These are phyloP conservation scores for Lecanosticta acicola DNA, from an alignment of 2,329 filamentous ascomycete species.

Conservation along the genomic window DNA sequence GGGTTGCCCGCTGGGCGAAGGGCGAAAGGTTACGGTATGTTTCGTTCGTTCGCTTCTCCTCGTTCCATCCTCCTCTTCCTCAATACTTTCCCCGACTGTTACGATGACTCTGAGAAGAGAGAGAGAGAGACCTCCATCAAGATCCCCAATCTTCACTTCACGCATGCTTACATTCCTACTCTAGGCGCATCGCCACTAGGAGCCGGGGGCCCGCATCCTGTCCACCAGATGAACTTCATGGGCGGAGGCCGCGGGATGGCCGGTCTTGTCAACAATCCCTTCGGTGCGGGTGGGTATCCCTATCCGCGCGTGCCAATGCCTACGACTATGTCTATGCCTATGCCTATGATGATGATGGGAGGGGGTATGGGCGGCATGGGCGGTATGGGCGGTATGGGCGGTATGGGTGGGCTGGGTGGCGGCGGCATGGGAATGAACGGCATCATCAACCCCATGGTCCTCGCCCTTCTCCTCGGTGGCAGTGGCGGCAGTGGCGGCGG, in stretches of 20 bases:
- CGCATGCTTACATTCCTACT: conserved; percentile 1
- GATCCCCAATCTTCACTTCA: not conserved
- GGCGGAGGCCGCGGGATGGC: not conserved
- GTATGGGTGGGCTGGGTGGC: not conserved
- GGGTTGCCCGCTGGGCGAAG: not conserved
- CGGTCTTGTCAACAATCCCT: conserved; percentile 7
- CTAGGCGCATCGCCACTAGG: conserved; percentile 13
- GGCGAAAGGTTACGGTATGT: not conserved
- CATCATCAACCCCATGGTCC: not conserved
- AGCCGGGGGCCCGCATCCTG: conserved; percentile 11
- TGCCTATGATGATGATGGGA: conserved; percentile 1
- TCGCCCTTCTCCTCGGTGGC: not conserved
- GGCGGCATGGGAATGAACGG: not conserved
- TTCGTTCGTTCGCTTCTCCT: not conserved
- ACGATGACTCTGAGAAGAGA: too few species aligned
- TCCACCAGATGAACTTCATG: conserved; percentile 20
- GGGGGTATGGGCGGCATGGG: conserved; percentile 10
- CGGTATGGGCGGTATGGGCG: not conserved
- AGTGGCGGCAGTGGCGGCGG: not conserved
- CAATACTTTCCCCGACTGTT: not conserved
- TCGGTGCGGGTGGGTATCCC: conserved; percentile 17
- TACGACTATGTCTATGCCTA: not conserved
- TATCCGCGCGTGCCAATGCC: conserved; percentile 11
- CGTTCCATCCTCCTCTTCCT: not conserved
- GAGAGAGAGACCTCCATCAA: too few species aligned